Evolutionary conservation across 352 stramenopile species (phyloP), one percentile per base, ranked within the genome.

Genomic region (Globisporangium mamillatum): DNA sequence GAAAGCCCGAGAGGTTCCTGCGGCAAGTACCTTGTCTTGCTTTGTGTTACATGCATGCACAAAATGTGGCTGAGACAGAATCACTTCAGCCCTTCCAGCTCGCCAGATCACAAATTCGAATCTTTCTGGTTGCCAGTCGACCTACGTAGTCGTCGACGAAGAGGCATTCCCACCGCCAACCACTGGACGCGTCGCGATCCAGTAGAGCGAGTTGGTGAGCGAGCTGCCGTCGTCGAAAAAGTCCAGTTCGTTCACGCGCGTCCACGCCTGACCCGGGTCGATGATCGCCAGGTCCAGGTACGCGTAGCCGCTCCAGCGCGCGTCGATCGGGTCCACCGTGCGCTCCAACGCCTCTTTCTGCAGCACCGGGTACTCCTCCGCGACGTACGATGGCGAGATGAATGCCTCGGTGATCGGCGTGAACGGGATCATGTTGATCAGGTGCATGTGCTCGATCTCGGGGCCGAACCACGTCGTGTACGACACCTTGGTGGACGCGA

Each of bases 381-480:
- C 41, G 34, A 97, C 78, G 73, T 92, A 97, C 7, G 66, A 53
- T 8, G 80, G 79, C 60, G 74, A 71, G 41, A 97, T 70, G 61
- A 96, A 93, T 24, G 76, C 74, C 50, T 85, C 76, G 14, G 89
- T 96, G 71, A 95, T 88, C 34, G 91, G 89, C 54, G 89, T 96
- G 78, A 97, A 97, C 56, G 91, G 91, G 64, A 97, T 95, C 80
- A 97, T 91, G 75, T 97, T 97, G 79, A 95, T 95, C 77, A 93
- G 59, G 64, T 96, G 89, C 75, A 97, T 93, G 76, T 93, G 86
- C 78, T 95, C 88, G 27, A 90, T 74, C 63, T 94, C 73, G 9
- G 84, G 83, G 0, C 88, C 88, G 53, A 97, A 97, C 88, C 88
- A 97, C 57, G 89, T 97, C 70, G 88, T 90, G 73, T 94, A 93